These are phyloP conservation scores for Boletus rex-veris DNA, from an alignment of 768 basidiomycete species.

Conservation along the genomic window DNA sequence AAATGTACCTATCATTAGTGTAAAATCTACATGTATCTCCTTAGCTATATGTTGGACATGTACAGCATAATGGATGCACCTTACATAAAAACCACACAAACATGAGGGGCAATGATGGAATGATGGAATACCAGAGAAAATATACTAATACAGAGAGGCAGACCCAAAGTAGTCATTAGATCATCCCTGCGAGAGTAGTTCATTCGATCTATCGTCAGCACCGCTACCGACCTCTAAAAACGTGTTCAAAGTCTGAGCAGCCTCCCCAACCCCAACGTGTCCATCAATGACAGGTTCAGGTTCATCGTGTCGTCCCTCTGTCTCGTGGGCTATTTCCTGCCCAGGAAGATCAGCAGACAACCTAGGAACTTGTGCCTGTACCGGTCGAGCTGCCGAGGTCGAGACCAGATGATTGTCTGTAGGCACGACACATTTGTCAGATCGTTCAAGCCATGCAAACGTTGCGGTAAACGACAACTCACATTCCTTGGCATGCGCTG, in stretches of 20 bases:
- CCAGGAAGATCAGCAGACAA: background rate
- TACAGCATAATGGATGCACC: constrained; percentile 5
- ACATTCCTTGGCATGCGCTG: constrained; percentile 79
- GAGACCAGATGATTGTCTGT: constrained; percentile 41
- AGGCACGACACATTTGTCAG: constrained; percentile 7
- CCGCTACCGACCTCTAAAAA: background rate
- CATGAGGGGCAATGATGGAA: background rate
- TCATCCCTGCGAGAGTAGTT: background rate
- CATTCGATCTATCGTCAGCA: constrained; percentile 1
- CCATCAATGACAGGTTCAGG: background rate
- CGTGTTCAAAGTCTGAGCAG: background rate
- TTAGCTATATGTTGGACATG: constrained; percentile 14
- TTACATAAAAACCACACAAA: background rate
- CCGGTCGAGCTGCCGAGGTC: background rate
- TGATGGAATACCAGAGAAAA: background rate
- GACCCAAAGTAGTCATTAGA: background rate
- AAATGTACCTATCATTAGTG: constrained; percentile 25
- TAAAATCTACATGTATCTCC: constrained; percentile 28
- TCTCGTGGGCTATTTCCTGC: background rate
- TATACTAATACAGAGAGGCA: background rate
- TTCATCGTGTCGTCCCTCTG: constrained; percentile 1
- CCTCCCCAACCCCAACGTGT: background rate
- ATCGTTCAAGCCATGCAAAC: background rate
- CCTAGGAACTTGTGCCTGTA: background rate
- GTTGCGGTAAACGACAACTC: constrained; percentile 26